Base-by-base conservation (phyloP, 2,329 filamentous ascomycete species). In the Talaromyces verruculosus region DNA sequence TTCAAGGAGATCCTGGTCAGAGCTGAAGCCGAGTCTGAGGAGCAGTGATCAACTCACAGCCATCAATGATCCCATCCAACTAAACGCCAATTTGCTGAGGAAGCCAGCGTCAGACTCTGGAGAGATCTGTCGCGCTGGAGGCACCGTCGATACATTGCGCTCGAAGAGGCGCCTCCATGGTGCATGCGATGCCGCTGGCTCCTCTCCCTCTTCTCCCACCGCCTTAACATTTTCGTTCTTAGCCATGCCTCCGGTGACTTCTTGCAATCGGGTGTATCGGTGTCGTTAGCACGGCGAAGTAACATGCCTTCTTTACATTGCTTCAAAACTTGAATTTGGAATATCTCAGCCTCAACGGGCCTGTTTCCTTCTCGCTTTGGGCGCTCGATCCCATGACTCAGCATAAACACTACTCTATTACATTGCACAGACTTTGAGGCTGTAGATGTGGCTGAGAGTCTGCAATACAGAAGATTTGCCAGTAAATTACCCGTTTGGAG, bases 51-150 rank as follows among this genome's bases (percentile, higher is more conserved):
- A 30, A 57, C 51, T 57, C 7, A 61, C 58, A 19, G 22, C 41
- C 58, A 61, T 61, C 19, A 61, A 43, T 61, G 37, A 41, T 45
- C 41, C 37, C 37, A 61, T 45, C 58, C 58, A 61, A n/a, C 41
- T 41, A n/a, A 61, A 61, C 2, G 58, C 47, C 37, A 45, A 28
- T 15, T 61, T 61, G 25, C 58, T 61, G 19, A 47, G 41, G 19
- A 43, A 61, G 19, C 41, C 19, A n/a, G 58, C 39, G 1, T 28
- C 41, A 47, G 37, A 61, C 22, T 61, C 58, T 10, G 37, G 58
- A 45, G 58, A 61, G 58, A 61, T 41, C 39, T 45, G 28, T 57
- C 51, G 25, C n/a, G 17, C 51, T n/a, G 17, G 17, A 57, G 51
- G 51, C 51, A 57, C 51, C 28, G 51, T 35, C 51, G 51, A 25